Conservation (phyloP, 331 rosid species). For the Malus hybrid region DNA sequence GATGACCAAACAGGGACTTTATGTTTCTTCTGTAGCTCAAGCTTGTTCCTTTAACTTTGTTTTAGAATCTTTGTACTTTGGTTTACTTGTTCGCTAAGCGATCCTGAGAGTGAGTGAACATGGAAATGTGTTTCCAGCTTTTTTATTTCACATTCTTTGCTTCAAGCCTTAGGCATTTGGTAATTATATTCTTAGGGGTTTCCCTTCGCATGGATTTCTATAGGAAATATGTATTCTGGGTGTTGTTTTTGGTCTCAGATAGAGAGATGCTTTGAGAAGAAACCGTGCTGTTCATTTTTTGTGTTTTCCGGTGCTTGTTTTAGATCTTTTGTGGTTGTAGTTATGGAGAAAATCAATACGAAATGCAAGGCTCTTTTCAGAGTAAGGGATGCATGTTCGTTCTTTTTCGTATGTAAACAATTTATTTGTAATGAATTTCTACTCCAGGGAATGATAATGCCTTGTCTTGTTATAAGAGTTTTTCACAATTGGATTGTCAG, state of each 20-base stretch:
- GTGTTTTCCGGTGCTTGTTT: conserved; percentile 43
- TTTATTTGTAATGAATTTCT: neutral
- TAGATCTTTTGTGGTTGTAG: conserved; percentile 28
- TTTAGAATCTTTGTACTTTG: conserved; percentile 36
- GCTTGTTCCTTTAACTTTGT: conserved; percentile 17
- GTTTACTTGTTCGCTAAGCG: conserved; percentile 69
- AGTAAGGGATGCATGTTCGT: conserved; percentile 29
- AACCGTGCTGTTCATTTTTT: conserved; percentile 61
- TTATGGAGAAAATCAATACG: conserved; percentile 47
- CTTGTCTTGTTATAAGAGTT: neutral
- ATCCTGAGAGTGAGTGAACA: conserved; percentile 30
- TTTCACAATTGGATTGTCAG: neutral
- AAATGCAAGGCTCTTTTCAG: conserved; percentile 49
- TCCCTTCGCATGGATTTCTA: conserved; percentile 24
- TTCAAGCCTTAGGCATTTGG: conserved; percentile 38
- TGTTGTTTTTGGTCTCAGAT: conserved; percentile 52
- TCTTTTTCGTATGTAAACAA: neutral
- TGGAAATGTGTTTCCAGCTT: conserved; percentile 16
- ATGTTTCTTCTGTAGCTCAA: conserved; percentile 22
- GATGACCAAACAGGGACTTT: conserved; percentile 18
- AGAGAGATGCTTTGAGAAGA: conserved; percentile 47
- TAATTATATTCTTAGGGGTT: conserved; percentile 21
- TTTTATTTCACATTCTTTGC: conserved; percentile 45
- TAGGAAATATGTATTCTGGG: conserved; percentile 49
- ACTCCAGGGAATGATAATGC: neutral